phyloP scores from a whole-genome alignment of 2,329 filamentous ascomycete genomes.

The Ascochyta clinopodiicola region DNA sequence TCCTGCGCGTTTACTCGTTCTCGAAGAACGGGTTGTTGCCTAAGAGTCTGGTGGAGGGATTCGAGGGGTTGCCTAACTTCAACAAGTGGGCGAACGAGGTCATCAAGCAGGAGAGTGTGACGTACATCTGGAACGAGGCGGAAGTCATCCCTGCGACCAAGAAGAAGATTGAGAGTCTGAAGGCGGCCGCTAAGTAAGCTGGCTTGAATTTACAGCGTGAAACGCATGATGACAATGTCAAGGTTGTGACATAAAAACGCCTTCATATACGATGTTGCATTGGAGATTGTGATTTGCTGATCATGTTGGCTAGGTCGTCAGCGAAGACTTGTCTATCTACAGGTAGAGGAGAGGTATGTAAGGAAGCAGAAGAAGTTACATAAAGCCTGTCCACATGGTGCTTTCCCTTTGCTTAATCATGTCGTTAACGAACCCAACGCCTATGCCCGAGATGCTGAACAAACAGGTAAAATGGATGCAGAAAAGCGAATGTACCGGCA shows the following conservation, averaged over 20 bases:
- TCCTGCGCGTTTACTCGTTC: conserved; percentile 65
- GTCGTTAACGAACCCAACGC: too few species aligned
- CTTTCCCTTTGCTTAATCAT: background rate
- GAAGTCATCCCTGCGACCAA: conserved; percentile 24
- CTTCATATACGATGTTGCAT: too few species aligned
- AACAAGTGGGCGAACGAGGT: conserved; percentile 70
- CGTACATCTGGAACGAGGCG: conserved; percentile 47
- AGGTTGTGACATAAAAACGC: background rate
- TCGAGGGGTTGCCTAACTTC: conserved; percentile 69
- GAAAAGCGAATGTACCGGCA: conserved; percentile 19
- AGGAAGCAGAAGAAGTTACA: background rate
- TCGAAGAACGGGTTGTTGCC: conserved; percentile 64
- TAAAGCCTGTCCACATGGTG: background rate
- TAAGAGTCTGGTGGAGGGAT: conserved; percentile 52
- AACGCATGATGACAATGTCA: background rate
- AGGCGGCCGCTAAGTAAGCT: conserved; percentile 28
- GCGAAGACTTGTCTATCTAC: conserved; percentile 2
- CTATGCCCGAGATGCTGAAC: background rate
- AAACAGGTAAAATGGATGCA: background rate
- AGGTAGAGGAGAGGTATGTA: background rate
- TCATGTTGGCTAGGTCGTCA: background rate
- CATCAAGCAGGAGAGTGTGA: conserved; percentile 69
- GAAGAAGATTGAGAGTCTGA: conserved; percentile 36
- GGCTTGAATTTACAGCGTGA: background rate
- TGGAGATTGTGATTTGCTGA: background rate